Base-by-base conservation (phyloP, 495 filamentous ascomycete genomes). In the Penicillium dipodomyicola region DNA sequence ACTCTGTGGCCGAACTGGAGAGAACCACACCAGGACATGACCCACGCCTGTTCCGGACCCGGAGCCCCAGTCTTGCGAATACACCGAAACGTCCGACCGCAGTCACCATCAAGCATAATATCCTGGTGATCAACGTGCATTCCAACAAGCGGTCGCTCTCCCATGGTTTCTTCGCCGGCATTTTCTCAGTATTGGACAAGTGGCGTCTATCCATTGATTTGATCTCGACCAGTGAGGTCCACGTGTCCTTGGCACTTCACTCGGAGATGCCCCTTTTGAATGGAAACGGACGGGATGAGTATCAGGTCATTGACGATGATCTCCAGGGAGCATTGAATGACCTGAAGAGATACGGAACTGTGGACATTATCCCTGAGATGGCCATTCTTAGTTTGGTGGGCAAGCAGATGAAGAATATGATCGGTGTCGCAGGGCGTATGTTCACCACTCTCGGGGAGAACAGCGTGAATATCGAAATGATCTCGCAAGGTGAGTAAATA, bases 391-490 rank as follows among this genome's bases (percentile, higher is more conserved):
- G 88, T 56, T 72, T 98, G 39, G 91, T 98, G 0, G 94, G 94
- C 12, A 87, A 85, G 46, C 91, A 97, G 70, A 89, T 98, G 88
- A 95, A 94, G 77, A 90, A 91, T 61, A 92, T 96, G 86, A 77
- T 91, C 43, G 94, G 94, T 35, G 87, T 97, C 59, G 89, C 89
- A 3, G 94, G 94, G 9, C 82, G 80, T 49, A 95, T 96, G 87
- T 96, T 96, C 68, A 85, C 87, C 17, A 92, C 91, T 4, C 77
- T 98, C 23, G 94, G 92, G 25, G 89, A 96, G 61, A 82, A 89
- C 67, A 84, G 85, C 60, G 84, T 97, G 56, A 97, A 97, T 70
- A 91, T 96, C 62, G 92, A 97, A 74, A 96, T 97, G 92, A 97
- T 97, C 55, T 93, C 89, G 22, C 92, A 96, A 81, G 91, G 91